Percentiles rank a stretch among this genome's conserved stretches.
Conservation (phyloP, 2,329 filamentous ascomycete genomes). For the Aspergillus japonicus region DNA sequence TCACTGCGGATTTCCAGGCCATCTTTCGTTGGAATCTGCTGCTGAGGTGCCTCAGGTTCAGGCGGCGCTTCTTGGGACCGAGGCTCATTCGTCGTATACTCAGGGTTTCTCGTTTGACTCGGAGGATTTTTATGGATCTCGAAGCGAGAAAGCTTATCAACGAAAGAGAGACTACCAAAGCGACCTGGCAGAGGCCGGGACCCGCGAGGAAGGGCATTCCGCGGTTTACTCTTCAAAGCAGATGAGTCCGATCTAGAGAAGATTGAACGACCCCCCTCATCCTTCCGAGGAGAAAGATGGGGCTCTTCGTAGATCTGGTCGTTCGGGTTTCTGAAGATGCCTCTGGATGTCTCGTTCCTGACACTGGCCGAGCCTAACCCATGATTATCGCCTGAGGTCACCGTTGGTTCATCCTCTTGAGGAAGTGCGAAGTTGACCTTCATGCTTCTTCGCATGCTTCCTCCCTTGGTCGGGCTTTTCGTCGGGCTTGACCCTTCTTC, state of each 20-base stretch:
- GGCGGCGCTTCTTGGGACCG: conserved; percentile 30
- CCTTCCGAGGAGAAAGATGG: conserved; percentile 46
- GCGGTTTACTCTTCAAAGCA: conserved; percentile 58
- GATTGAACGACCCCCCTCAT: conserved; percentile 22
- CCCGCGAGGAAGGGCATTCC: conserved; percentile 59
- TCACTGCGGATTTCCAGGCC: conserved; percentile 80
- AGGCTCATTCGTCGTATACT: conserved; percentile 68
- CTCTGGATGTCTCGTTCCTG: conserved; percentile 44
- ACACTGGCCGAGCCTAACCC: conserved; percentile 30
- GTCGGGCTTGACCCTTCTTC: conserved; percentile 16
- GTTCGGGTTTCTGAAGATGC: conserved; percentile 58
- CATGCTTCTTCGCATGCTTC: conserved; percentile 34
- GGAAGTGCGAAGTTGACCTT: conserved; percentile 44
- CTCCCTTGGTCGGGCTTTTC: conserved; percentile 25
- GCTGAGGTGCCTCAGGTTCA: conserved; percentile 32
- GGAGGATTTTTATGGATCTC: conserved; percentile 86
- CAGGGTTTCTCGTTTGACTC: conserved; percentile 75
- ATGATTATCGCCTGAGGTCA: conserved; percentile 15
- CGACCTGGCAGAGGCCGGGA: conserved; percentile 45
- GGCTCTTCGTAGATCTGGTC: conserved; percentile 84
- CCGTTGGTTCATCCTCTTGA: conserved; percentile 24
- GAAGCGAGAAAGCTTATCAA: conserved; percentile 52
- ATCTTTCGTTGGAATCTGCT: conserved; percentile 64
- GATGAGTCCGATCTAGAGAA: conserved; percentile 38
- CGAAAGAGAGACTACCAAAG: conserved; percentile 44